Evolutionary conservation across 257 asterid species (phyloP), one percentile per base, ranked within the genome.

Genomic region (Scutellaria barbata): DNA sequence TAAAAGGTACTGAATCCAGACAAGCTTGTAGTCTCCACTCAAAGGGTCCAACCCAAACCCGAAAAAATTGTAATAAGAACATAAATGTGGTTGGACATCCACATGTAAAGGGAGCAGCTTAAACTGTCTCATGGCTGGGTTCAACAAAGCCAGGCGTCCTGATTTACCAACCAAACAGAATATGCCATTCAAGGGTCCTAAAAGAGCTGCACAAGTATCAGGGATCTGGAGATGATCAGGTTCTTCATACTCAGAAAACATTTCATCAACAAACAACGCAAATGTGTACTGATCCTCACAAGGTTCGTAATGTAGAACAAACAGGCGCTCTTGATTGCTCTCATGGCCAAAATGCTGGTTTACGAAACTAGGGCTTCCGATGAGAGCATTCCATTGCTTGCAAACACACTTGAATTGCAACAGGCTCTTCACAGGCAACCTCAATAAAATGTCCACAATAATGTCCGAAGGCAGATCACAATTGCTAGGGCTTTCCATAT

Each of bases 121-220:
- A 43, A 80, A 72, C 73, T 86, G 84, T 51, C 80, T 77, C 16
- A 62, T 72, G 16, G 84, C 72, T 3, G 84, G 88, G 69, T 86
- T 86, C 79, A 81, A 60, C 45, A 83, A 68, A 16, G 74, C 78
- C 69, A 79, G 53, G 8, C 37, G 41, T 10, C 74, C 69, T 5
- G 55, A 57, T 45, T 35, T 52, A 46, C 57, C 60, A 6, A 69
- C 76, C 20, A 74, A 55, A 8, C 80, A 73, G 61, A 83, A 71
- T 20, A 85, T 16, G 13, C 85, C 88, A 71, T 85, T 67, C 52
- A 85, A 14, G 7, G 90, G 85, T 13, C 88, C 86, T 61, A 77
- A 48, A 47, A 83, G 58, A 72, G 18, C 54, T 62, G 63, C 63
- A 37, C 45, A 65, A 10, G 64, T 25, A n/a, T 46, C 48, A 4